These are phyloP conservation scores for Fagopyrum homotropicum DNA, from an alignment of 148 eudicot species.

Conservation along the genomic window DNA sequence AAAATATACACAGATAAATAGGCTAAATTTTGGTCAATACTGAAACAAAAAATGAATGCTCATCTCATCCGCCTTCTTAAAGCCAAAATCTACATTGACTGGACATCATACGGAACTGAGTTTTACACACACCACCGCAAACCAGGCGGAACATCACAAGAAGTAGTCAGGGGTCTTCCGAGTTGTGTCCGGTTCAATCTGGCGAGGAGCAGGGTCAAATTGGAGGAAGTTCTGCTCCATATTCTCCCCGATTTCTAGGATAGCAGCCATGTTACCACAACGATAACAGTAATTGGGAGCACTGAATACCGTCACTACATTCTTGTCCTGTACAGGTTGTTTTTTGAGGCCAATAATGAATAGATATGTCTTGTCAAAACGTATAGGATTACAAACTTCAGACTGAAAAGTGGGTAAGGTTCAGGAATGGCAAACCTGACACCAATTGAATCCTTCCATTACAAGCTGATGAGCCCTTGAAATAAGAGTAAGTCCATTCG, in stretches of 20 bases:
- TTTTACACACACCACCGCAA: constrained; percentile 16
- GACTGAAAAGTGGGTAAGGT: background rate
- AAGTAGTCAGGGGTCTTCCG: constrained; percentile 93
- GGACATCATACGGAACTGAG: constrained; percentile 21
- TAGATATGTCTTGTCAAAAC: background rate
- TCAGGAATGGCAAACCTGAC: constrained; percentile 52
- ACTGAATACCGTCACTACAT: constrained; percentile 84
- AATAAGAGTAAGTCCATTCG: constrained; percentile 82
- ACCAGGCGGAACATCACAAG: constrained; percentile 37
- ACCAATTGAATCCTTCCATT: constrained; percentile 97
- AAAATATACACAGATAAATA: constrained; percentile 24
- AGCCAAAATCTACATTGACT: constrained; percentile 34
- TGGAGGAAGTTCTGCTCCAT: constrained; percentile 94
- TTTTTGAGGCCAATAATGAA: background rate
- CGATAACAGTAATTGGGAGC: constrained; percentile 73
- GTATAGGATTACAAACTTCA: background rate
- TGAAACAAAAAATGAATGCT: constrained; percentile 33
- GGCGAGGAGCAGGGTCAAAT: constrained; percentile 84
- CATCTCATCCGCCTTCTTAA: constrained; percentile 21
- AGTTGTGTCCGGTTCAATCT: constrained; percentile 83
- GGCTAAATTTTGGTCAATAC: constrained; percentile 16
- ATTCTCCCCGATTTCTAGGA: constrained; percentile 83
- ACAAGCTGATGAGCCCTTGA: constrained; percentile 97
- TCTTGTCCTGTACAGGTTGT: constrained; percentile 49
- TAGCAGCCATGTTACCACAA: constrained; percentile 92